Conservation (phyloP, 2,329 filamentous ascomycete genomes). For the Ilyonectria robusta region DNA sequence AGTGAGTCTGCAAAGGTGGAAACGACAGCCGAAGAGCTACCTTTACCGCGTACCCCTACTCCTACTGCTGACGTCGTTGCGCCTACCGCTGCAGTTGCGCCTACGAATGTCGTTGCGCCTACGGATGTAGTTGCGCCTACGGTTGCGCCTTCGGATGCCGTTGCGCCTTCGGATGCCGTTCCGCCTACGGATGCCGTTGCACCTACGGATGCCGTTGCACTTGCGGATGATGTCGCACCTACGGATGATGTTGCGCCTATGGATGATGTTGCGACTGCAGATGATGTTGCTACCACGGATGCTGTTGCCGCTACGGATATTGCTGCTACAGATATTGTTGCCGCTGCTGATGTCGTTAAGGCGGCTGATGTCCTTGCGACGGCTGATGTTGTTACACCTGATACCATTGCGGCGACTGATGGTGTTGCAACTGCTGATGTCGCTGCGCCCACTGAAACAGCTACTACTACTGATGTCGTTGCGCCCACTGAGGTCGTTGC, state of each 20-base stretch:
- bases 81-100: neutral
- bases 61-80: neutral
- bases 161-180: too few species aligned
- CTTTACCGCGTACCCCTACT: slow-evolving; percentile 26
- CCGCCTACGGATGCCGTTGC: too few species aligned
- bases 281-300: neutral
- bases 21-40: slow-evolving; percentile 30
- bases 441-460: neutral
- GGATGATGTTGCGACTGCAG: too few species aligned
- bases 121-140: neutral
- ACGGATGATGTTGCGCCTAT: too few species aligned
- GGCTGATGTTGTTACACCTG: neutral
- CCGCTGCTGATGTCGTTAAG: too few species aligned
- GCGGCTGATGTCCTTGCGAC: too few species aligned
- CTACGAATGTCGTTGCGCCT: neutral
- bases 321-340: neutral
- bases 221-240: too few species aligned
- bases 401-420: neutral
- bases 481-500: neutral
- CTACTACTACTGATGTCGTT: neutral
- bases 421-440: neutral
- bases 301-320: neutral
- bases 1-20: slow-evolving; percentile 40
- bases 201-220: too few species aligned
- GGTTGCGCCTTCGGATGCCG: neutral